phyloP scores from a whole-genome alignment of 2,329 filamentous ascomycete species.

The Aspergillus sp. region DNA sequence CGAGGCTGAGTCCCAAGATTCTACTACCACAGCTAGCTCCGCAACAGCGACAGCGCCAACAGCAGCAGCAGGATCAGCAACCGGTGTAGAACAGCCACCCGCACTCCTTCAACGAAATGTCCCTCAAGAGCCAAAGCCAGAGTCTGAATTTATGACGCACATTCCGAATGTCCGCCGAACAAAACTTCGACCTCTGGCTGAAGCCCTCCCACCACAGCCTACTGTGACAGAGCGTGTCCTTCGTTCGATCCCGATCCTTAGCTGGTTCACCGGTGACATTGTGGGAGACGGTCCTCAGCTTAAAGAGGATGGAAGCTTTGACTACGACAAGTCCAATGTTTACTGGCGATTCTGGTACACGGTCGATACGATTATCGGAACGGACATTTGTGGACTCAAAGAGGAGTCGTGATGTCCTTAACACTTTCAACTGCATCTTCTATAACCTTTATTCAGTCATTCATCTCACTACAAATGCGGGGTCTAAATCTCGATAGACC shows the following conservation, averaged over 20 bases:
- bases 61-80: conserved; percentile 9
- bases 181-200: conserved; percentile 62
- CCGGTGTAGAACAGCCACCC: conserved; percentile 16
- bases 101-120: conserved; percentile 24
- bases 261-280: conserved; percentile 61
- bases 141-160: conserved; percentile 47
- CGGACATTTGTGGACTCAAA: conserved; percentile 57
- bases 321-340: conserved; percentile 60
- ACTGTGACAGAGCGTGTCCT: conserved; percentile 61
- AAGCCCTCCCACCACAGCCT: conserved; percentile 66
- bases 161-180: conserved; percentile 65
- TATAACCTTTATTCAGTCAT: not conserved
- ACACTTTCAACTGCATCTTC: not conserved
- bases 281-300: conserved; percentile 43
- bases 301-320: conserved; percentile 51
- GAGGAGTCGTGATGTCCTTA: conserved; percentile 38
- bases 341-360: conserved; percentile 60
- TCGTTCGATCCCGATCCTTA: conserved; percentile 63
- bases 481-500: too few species aligned
- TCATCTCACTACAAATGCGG: too few species aligned
- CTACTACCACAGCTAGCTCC: conserved; percentile 38
- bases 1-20: conserved; percentile 28
- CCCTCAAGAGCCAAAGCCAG: conserved; percentile 26
- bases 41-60: conserved; percentile 20
- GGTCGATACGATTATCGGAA: conserved; percentile 53